Base-by-base conservation (phyloP, 2,329 filamentous ascomycete genomes). In the Colletotrichum ledebouriae region DNA sequence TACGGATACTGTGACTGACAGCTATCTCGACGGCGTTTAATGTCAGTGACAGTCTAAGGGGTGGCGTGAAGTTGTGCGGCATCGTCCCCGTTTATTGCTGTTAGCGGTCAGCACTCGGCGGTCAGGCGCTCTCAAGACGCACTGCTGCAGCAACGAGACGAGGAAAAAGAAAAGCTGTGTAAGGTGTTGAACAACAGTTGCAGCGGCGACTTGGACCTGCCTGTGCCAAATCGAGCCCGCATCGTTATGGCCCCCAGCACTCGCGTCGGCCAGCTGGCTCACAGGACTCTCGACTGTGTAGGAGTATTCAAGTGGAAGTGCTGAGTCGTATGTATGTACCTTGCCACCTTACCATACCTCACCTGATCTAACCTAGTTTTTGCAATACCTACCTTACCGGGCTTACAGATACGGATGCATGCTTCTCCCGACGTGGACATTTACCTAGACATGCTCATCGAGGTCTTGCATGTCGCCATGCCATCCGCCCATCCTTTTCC, bases 61-160 rank as follows among this genome's bases (percentile, higher is more conserved):
- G 25, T 25, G 25, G 25, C 25, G 25, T 5, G 25, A 25, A 34
- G 33, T 6, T 55, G 50, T 55, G 12, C 34, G 6, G 34, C 9
- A 13, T 39, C 10, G 10, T 39, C 34, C 34, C 34, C 34, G 6
- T 2, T 39, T 39, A 39, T 39, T 11, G 34, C 34, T 10, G 34
- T 39, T 13, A 39, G 34, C 6, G 34, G 34, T 12, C 34, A 39
- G 34, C 34, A 10, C 34, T 29, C 50, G 20, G 52, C 52, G 52
- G 52, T 55, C 22, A 33, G 52, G 33, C 37, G 52, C n/a, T 55
- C 34, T 37, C 34, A 55, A 55, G 34, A 55, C 33, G 50, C 50
- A 39, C 29, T 55, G 33, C 50, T 55, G 33, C 33, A 34, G 33
- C 33, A 13, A 37, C 12, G 34, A 55, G 52, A 20, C 52, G 29